Base-by-base conservation (phyloP, 257 asterid species). In the Nicotiana obtusifolia region DNA sequence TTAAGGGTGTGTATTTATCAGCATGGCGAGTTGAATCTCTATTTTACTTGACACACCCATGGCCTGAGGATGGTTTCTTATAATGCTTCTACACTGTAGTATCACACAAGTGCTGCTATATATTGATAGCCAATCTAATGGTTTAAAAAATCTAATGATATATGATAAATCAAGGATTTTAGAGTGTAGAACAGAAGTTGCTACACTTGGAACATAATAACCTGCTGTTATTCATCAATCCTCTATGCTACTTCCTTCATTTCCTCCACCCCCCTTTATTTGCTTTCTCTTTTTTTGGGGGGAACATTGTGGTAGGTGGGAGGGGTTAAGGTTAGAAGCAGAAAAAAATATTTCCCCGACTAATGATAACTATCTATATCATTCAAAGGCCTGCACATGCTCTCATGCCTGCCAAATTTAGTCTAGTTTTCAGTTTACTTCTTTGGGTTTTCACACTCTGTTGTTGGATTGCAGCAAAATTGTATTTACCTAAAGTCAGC, bases 401-500 rank as follows among this genome's bases (percentile, higher is more conserved):
- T 71, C 35, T 64, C 57, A 11, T 22, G 78, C 59, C 35, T 41
- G 33, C 59, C 20, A 71, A 20, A 22, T 71, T 47, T 47, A 22
- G 15, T 73, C 33, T 59, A 53, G 35, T 59, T 31, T 77, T 59
- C 81, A 31, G 71, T 31, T 33, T 65, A 30, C 31, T 30, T 52
- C 15, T 65, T 60, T 77, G 8, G 64, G 47, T 64, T 56, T 78
- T 86, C 52, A 37, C 62, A 56, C 8, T 49, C 8, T 75, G 35
- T 66, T 14, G 86, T 33, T 86, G 75, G 86, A 60, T 71, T 88
- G 91, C 92, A 96, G 99, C 98, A 10, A 90, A 90, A 86, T 82
- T 96, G 69, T 93, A 96, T 87, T 97, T 96, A 65, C 99, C 99
- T 17, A 92, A 88, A 83, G 94, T 88, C 82, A 82, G 78, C 85